Base-by-base conservation (phyloP, 495 filamentous ascomycete species). In the Neurospora africana region DNA sequence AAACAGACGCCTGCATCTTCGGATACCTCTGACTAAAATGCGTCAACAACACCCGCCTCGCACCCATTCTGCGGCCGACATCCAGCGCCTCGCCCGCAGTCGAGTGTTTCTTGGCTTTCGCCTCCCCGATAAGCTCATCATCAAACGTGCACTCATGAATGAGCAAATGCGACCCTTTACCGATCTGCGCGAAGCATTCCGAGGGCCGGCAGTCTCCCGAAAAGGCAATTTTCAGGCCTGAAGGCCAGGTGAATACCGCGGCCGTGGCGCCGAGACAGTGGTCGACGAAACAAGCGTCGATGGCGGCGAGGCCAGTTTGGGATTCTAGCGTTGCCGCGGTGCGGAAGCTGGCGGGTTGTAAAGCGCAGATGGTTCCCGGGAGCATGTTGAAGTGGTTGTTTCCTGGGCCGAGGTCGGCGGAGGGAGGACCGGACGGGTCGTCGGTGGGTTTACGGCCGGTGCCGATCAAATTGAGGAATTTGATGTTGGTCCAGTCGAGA, bases 91-190 rank as follows among this genome's bases (percentile, higher is more conserved):
- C 95, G 19, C 86, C 83, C 43, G 90, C 90, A 8, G 95, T 99
- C 23, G 86, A 91, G 81, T 99, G 95, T 77, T 91, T 95, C 86
- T 99, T 99, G 41, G 92, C 93, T 2, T 86, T 77, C 13, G 95
- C 95, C 69, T 96, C 93, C 5, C 86, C 89, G 17, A 78, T 47
- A 69, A 97, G 85, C 76, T 95, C 91, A 74, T 97, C 91, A 43
- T 95, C 91, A 76, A 99, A 99, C 0, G 95, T 99, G 72, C 94
- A 94, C 85, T 99, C 95, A 83, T 99, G 95, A 68, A 99, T 88
- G 3, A 97, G 85, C 4, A 99, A 83, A 5, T 93, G 95, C 1
- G 91, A 90, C 21, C 87, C 91, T 15, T 82, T 79, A 23, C 92
- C 95, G 68, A 97, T 91, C 19, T 77, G 61, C 9, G 87, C 88